phyloP scores from a whole-genome alignment of 2,329 filamentous ascomycete genomes.

The Dendrostoma leiphaemia region DNA sequence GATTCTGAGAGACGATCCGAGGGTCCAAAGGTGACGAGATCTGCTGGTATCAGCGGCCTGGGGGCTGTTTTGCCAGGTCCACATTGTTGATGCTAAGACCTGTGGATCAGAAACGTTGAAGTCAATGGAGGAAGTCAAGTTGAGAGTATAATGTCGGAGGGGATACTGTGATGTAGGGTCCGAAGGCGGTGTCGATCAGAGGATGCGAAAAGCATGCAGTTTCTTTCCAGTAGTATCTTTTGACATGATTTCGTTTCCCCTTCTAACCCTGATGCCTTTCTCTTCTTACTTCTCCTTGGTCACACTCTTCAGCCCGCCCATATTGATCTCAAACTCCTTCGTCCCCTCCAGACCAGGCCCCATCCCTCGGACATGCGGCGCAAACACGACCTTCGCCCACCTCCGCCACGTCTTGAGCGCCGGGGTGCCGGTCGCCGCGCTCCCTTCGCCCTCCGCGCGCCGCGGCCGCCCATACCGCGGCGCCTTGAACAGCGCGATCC shows the following conservation, averaged over 20 bases:
- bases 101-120: no score
- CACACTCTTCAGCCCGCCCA: constrained; percentile 55
- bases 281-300: not conserved
- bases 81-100: no score
- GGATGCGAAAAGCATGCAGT: no score
- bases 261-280: not conserved
- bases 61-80: no score
- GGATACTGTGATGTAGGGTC: no score
- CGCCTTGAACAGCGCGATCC: constrained; percentile 76
- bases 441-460: constrained; percentile 35
- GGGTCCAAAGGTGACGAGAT: no score
- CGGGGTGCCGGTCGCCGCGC: constrained; percentile 32
- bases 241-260: not conserved
- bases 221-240: no score
- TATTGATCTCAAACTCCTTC: constrained; percentile 73
- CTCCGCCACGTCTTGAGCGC: constrained; percentile 63
- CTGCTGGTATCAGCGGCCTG: no score
- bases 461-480: constrained; percentile 46
- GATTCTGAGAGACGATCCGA: no score
- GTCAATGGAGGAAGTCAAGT: no score
- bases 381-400: constrained; percentile 88
- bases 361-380: constrained; percentile 65
- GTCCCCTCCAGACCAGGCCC: constrained; percentile 48
- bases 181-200: no score
- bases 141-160: no score